Conservation (phyloP, 2,329 filamentous ascomycete genomes). For the Penicillium sp. region DNA sequence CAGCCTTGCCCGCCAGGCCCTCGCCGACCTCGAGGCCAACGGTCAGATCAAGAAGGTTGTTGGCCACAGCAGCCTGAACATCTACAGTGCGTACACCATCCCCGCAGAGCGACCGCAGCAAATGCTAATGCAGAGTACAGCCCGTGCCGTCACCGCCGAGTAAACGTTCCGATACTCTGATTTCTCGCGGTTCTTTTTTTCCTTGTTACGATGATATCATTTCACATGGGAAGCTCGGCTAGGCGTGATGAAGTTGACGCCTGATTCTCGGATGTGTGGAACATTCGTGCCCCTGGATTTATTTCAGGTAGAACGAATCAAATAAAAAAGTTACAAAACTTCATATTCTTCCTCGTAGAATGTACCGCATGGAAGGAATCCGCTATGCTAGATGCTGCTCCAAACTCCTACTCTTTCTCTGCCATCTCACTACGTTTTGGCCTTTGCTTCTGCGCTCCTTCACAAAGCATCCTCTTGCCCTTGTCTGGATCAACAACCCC, state of each 20-base stretch:
- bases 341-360: conserved; percentile 11
- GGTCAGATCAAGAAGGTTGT: conserved; percentile 98
- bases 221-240: conserved; percentile 37
- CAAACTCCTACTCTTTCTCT: conserved; percentile 6
- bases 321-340: conserved; percentile 34
- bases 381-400: neutral
- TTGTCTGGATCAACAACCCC: conserved; percentile 39
- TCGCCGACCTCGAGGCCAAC: conserved; percentile 94
- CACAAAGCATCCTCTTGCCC: conserved; percentile 66
- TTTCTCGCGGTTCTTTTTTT: conserved; percentile 39
- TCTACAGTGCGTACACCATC: conserved; percentile 73
- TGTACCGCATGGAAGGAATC: neutral
- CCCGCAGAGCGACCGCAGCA: neutral
- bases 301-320: conserved; percentile 34
- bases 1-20: conserved; percentile 84
- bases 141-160: conserved; percentile 47
- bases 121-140: conserved; percentile 24
- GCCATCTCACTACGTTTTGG: conserved; percentile 50
- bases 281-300: conserved; percentile 30
- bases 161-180: conserved; percentile 37
- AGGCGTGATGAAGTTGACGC: conserved; percentile 37
- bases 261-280: conserved; percentile 31
- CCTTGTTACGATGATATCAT: conserved; percentile 41
- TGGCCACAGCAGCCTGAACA: conserved; percentile 93
- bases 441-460: conserved; percentile 64